Evolutionary conservation across 805 yeast genomes (phyloP).

Genomic region (Isabelozyma rhagii): DNA sequence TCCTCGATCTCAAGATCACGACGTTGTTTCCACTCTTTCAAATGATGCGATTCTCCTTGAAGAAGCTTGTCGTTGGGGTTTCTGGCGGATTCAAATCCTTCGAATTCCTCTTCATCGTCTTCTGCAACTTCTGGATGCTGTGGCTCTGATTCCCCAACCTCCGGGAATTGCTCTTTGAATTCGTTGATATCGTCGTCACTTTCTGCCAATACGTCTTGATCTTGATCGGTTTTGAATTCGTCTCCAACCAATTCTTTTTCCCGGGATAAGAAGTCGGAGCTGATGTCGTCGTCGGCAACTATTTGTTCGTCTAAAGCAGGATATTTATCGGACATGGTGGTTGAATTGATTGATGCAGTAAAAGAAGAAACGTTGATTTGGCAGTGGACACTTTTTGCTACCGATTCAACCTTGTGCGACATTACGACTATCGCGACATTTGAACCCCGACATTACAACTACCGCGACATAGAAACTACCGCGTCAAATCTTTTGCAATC

Average conservation of each 20-base stretch:
- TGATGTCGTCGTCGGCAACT: slow-evolving; percentile 25
- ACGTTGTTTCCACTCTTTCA: slow-evolving; percentile 75
- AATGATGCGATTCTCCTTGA: slow-evolving; percentile 49
- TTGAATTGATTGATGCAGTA: background rate
- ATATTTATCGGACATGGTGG: slow-evolving; percentile 66
- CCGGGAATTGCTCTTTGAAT: slow-evolving; percentile 65
- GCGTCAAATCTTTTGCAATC: background rate
- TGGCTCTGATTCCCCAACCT: slow-evolving; percentile 35
- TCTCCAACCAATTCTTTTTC: slow-evolving; percentile 69
- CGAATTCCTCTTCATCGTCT: slow-evolving; percentile 38
- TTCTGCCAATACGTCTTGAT: slow-evolving; percentile 43
- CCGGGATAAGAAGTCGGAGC: slow-evolving; percentile 61
- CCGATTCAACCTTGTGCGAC: background rate
- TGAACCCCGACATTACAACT: background rate
- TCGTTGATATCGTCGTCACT: slow-evolving; percentile 49
- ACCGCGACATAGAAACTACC: background rate
- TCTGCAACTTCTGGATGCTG: slow-evolving; percentile 11
- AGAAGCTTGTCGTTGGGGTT: slow-evolving; percentile 8
- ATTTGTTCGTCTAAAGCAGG: slow-evolving; percentile 58
- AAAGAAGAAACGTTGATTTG: background rate
- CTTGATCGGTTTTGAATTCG: slow-evolving; percentile 67
- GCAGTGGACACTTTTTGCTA: background rate
- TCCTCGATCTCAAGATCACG: slow-evolving; percentile 74
- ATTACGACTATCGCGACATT: background rate
- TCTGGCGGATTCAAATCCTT: slow-evolving; percentile 21